Base-by-base conservation (phyloP, 257 asterid species). In the Oldenlandia corymbosa region DNA sequence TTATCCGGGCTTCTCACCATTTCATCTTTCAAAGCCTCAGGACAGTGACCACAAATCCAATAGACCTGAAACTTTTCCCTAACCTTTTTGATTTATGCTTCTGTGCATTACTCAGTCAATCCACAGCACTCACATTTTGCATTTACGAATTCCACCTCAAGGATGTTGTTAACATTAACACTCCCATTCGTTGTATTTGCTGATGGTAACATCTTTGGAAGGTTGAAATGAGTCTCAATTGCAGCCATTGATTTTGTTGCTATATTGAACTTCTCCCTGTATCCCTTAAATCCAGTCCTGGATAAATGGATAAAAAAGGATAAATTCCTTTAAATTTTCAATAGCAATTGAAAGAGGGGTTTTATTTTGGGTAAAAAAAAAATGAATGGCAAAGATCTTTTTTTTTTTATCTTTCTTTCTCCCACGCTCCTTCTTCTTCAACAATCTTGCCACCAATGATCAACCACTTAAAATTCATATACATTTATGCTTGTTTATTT, bases 31-130 rank as follows among this genome's bases (percentile, higher is more conserved):
- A 85, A 94, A 0, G 95, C 97, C 70, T 90, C 97, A 0, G 85
- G 74, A 47, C 97, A 90, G 13, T 87, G 92, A 73, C 97, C 97
- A 75, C 97, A 90, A 10, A 90, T 81, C 97, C 97, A 90, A 24
- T 81, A 78, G 14, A 91, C 94, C 57, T 71, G 78, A 66, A 85
- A 80, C n/a, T 87, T 74, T 0, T 80, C 88, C 0, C 85, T 75
- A 0, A 87, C 90, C 10, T 80, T 73, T 58, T 56, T 70, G 48
- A 77, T 75, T 78, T 90, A 90, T 1, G 77, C 92, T 70, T 76
- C 81, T 23, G 97, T 87, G 65, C 95, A 90, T 49, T 90, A 95
- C 70, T 90, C 97, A 0, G 90, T 83, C 75, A 90, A 74, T 60
- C 92, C 94, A 45, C 97, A 90, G 67, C 97, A 87, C 70, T 76